Evolutionary conservation across 2,329 filamentous ascomycete genomes (phyloP).

Genomic region (Aspergillus brasiliensis): DNA sequence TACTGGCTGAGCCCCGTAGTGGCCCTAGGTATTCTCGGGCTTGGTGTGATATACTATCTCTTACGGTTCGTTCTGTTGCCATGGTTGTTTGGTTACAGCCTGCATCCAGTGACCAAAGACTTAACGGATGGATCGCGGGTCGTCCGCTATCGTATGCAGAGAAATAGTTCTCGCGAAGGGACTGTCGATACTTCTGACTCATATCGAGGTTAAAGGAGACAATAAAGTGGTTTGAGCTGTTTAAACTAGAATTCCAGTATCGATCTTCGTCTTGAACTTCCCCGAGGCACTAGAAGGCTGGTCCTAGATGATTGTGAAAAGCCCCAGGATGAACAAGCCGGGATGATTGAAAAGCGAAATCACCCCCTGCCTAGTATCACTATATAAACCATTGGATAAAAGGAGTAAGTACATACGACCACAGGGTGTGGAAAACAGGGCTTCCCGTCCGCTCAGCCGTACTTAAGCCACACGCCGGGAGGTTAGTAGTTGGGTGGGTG

Average conservation of each 20-base stretch:
- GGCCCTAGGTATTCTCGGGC: conserved; percentile 17
- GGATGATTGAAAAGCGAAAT: no score
- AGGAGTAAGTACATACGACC: no score
- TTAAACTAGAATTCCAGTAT: background rate
- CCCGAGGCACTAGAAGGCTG: background rate
- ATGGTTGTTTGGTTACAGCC: conserved; percentile 17
- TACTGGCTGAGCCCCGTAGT: conserved; percentile 24
- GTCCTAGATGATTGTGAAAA: background rate
- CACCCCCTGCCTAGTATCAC: no score
- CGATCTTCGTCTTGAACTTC: background rate
- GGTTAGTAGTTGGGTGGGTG: no score
- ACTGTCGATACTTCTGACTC: background rate
- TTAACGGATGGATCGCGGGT: conserved; percentile 23
- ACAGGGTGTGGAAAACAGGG: no score
- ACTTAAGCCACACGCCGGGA: no score
- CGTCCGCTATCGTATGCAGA: background rate
- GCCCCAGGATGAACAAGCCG: no score
- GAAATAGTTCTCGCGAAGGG: no score
- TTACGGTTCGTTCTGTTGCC: conserved; percentile 17
- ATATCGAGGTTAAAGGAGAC: background rate
- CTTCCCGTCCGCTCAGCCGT: no score
- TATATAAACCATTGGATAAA: no score
- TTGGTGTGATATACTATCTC: conserved; percentile 20
- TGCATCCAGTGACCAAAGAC: conserved; percentile 12
- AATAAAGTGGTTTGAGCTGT: background rate